Conservation (phyloP, 768 basidiomycete species). For the Lentinula guzmanii region DNA sequence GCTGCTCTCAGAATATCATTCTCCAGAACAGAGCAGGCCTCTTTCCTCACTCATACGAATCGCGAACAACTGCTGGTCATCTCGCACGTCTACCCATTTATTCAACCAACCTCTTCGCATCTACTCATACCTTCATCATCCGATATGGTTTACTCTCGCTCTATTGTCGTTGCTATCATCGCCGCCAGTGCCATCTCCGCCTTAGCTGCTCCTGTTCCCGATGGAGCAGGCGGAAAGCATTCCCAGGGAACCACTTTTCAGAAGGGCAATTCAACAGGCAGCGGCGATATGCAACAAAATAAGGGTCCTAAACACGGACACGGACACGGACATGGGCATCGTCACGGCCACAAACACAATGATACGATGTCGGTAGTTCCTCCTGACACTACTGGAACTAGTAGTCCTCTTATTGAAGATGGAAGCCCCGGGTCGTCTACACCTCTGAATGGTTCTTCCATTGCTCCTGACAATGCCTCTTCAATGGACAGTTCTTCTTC, state of each 20-base stretch:
- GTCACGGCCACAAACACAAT: not conserved
- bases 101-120: not conserved
- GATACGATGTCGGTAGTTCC: too few relatives aligned
- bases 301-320: not conserved
- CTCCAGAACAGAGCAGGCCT: not conserved
- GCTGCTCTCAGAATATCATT: not conserved
- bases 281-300: not conserved
- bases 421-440: too few relatives aligned
- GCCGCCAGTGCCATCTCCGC: not conserved
- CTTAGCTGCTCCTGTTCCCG: not conserved
- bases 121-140: not conserved
- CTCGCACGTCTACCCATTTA: not conserved
- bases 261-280: not conserved
- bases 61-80: not conserved
- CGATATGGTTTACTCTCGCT: not conserved
- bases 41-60: not conserved
- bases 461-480: too few relatives aligned
- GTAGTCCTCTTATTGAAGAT: too few relatives aligned
- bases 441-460: too few relatives aligned
- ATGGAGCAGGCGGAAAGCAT: not conserved
- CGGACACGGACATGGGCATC: not conserved
- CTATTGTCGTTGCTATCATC: not conserved
- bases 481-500: too few relatives aligned
- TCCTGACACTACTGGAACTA: too few relatives aligned
- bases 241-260: not conserved